Evolutionary conservation across 495 filamentous ascomycete species (phyloP).

Genomic region (Geopyxis carbonaria): DNA sequence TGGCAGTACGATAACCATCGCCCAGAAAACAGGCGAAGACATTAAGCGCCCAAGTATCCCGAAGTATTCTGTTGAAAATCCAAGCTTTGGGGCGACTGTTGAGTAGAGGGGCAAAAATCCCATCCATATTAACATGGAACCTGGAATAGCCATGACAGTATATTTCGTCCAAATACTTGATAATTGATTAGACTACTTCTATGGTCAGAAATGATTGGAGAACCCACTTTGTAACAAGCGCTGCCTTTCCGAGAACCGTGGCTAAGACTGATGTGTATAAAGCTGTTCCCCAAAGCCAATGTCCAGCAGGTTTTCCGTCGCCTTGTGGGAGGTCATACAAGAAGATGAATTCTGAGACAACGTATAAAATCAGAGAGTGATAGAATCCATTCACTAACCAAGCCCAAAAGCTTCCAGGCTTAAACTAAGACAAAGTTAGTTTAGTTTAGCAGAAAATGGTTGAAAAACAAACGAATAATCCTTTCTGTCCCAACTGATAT

Average conservation of each 20-base stretch:
- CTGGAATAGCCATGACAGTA: slow-evolving; percentile 86
- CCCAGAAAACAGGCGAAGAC: slow-evolving; percentile 70
- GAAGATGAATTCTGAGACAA: slow-evolving; percentile 66
- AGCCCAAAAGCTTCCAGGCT: slow-evolving; percentile 70
- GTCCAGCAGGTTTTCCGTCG: slow-evolving; percentile 65
- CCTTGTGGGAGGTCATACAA: slow-evolving; percentile 53
- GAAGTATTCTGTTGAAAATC: slow-evolving; percentile 68
- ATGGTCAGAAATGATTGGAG: not conserved
- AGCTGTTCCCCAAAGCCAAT: slow-evolving; percentile 94
- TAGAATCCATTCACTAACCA: slow-evolving; percentile 93
- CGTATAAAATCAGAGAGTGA: slow-evolving; percentile 83
- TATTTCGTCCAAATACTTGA: slow-evolving; percentile 86
- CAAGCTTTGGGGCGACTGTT: slow-evolving; percentile 71
- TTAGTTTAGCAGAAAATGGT: not conserved
- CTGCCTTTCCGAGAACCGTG: slow-evolving; percentile 89
- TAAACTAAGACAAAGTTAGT: slow-evolving; percentile 38
- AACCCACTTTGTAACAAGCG: slow-evolving; percentile 59
- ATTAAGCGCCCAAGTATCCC: slow-evolving; percentile 71
- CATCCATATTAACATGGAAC: slow-evolving; percentile 81
- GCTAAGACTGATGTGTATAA: slow-evolving; percentile 81
- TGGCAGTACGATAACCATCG: slow-evolving; percentile 66
- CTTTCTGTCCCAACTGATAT: slow-evolving; percentile 83
- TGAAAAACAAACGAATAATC: slow-evolving; percentile 40
- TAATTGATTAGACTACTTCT: not conserved
- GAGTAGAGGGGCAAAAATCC: slow-evolving; percentile 78